These are phyloP conservation scores for Graphiopsis chlorocephala DNA, from an alignment of 2,329 filamentous ascomycete genomes.

Conservation along the genomic window DNA sequence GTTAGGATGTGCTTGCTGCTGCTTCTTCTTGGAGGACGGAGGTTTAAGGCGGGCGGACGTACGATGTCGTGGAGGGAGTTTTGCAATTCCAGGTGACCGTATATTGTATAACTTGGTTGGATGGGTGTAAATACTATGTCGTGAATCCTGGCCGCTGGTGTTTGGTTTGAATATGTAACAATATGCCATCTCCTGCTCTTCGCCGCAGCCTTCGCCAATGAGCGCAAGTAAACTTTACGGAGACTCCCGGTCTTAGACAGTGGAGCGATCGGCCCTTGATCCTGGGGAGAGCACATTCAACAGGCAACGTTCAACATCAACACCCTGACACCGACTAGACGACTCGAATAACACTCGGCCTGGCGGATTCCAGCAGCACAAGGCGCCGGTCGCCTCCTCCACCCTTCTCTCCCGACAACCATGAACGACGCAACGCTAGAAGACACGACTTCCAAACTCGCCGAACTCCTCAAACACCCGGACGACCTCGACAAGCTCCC, in stretches of 20 bases:
- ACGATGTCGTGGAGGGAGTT: not conserved
- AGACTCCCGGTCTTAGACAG: not conserved
- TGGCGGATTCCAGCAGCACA: not conserved
- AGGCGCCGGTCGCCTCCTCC: slow-evolving; percentile 12
- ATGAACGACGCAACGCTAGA: slow-evolving; percentile 34
- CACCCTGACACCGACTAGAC: not conserved
- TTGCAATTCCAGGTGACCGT: not conserved
- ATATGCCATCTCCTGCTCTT: slow-evolving; percentile 2
- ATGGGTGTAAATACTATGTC: not conserved
- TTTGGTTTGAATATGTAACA: not conserved
- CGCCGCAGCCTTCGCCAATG: slow-evolving; percentile 1
- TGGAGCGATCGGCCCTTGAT: slow-evolving; percentile 10
- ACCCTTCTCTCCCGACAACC: not conserved
- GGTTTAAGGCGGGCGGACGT: not conserved
- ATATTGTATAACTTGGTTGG: not conserved
- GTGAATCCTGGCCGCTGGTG: not conserved
- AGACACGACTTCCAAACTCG: slow-evolving; percentile 60
- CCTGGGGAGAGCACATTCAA: slow-evolving; percentile 10
- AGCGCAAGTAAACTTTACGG: slow-evolving; percentile 12
- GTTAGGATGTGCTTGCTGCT: not conserved
- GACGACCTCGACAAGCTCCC: slow-evolving; percentile 97
- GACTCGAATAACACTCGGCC: not conserved
- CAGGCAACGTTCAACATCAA: slow-evolving; percentile 5
- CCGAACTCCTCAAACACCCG: slow-evolving; percentile 88
- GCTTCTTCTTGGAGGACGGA: not conserved